phyloP scores from a whole-genome alignment of 768 basidiomycete genomes.

The Kondoa malvinella region DNA sequence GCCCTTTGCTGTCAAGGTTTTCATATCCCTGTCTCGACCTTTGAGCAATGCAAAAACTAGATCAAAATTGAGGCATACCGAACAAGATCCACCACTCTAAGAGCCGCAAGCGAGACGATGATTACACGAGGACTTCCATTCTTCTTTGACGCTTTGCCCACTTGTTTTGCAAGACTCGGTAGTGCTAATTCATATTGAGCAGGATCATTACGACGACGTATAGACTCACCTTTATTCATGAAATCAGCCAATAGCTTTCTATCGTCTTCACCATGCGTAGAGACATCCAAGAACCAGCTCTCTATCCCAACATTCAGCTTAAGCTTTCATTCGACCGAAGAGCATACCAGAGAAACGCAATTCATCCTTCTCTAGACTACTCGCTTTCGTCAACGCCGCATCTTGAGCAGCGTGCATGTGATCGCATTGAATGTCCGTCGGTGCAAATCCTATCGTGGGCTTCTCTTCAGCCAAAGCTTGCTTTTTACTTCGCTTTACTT shows the following conservation, averaged over 20 bases:
- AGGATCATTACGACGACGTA: too few species aligned
- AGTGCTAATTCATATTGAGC: constrained; percentile 49
- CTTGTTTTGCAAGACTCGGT: not conserved
- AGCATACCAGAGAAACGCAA: constrained; percentile 55
- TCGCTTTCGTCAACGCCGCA: constrained; percentile 51
- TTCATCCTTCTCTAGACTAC: constrained; percentile 62
- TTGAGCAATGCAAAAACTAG: not conserved
- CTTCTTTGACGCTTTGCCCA: constrained; percentile 57
- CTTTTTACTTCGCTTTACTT: constrained; percentile 22
- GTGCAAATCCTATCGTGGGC: constrained; percentile 42
- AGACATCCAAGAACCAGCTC: constrained; percentile 46
- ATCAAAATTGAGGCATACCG: constrained; percentile 31
- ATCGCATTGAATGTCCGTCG: constrained; percentile 44
- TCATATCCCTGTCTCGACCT: constrained; percentile 35
- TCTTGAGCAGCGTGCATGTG: constrained; percentile 52
- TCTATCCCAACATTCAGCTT: constrained; percentile 42
- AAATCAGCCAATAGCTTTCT: constrained; percentile 58
- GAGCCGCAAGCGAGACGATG: constrained; percentile 69
- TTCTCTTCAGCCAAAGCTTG: constrained; percentile 29
- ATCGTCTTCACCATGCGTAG: constrained; percentile 52
- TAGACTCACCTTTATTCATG: constrained; percentile 49
- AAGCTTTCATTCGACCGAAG: not conserved
- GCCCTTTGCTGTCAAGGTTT: constrained; percentile 40
- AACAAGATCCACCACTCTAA: constrained; percentile 77
- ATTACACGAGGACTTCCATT: constrained; percentile 74